Conservation (phyloP, 768 basidiomycete species). For the Macrolepiota fuliginosa region DNA sequence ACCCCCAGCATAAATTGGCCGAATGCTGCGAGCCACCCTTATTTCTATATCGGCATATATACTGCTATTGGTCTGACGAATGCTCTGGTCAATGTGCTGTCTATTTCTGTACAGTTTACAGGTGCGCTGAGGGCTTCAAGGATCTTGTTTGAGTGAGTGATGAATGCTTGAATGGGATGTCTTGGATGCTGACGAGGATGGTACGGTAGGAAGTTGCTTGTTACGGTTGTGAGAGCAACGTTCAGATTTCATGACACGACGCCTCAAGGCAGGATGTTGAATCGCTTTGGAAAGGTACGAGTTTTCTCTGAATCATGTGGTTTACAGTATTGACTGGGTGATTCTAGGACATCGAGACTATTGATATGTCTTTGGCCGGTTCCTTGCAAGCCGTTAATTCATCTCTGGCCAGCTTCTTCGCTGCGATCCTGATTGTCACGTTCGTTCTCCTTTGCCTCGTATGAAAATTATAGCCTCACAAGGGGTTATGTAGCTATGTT, state of each 20-base stretch:
- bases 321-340: neutral
- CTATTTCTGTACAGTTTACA: slow-evolving; percentile 54
- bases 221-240: slow-evolving; percentile 76
- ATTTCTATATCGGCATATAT: slow-evolving; percentile 72
- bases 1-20: slow-evolving; percentile 33
- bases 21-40: slow-evolving; percentile 52
- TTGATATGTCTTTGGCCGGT: slow-evolving; percentile 68
- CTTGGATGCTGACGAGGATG: neutral
- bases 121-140: slow-evolving; percentile 53
- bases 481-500: too few species aligned
- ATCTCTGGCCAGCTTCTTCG: slow-evolving; percentile 73
- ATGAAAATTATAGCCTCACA: too few species aligned
- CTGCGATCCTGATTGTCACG: slow-evolving; percentile 72
- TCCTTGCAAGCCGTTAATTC: slow-evolving; percentile 76
- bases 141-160: slow-evolving; percentile 37
- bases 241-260: slow-evolving; percentile 86
- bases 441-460: slow-evolving; percentile 30
- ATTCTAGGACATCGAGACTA: slow-evolving; percentile 75
- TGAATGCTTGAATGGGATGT: neutral
- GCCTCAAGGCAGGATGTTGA: slow-evolving; percentile 79
- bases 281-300: slow-evolving; percentile 73
- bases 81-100: slow-evolving; percentile 44
- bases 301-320: slow-evolving; percentile 14
- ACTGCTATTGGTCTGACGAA: slow-evolving; percentile 54
- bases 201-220: slow-evolving; percentile 48